A percentile compares a stretch with the other conserved stretches of the same genome.
Evolutionary conservation across 2,329 filamentous ascomycete species (phyloP).

Genomic region (Nigrospora osmanthi): DNA sequence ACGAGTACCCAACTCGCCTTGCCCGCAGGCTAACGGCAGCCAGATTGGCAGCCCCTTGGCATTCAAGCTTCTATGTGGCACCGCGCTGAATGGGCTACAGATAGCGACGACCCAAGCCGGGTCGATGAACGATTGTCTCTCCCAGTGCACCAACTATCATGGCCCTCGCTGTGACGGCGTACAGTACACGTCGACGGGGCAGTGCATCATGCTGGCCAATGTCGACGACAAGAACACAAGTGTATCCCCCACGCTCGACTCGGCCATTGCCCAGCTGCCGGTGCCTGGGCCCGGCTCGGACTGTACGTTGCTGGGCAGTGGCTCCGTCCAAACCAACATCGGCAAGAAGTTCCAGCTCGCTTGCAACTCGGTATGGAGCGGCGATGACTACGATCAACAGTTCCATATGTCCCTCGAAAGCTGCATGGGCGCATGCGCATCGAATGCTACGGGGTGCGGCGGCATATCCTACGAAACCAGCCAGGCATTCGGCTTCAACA

Average conservation of each 20-base stretch:
- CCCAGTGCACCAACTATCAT: neutral
- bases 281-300: constrained; percentile 6
- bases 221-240: constrained; percentile 5
- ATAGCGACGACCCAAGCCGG: neutral
- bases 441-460: constrained; percentile 11
- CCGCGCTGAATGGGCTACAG: neutral
- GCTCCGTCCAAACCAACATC: constrained; percentile 1
- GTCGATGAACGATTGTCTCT: neutral
- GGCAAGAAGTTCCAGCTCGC: constrained; percentile 4
- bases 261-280: constrained; percentile 6
- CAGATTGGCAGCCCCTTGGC: neutral
- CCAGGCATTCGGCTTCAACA: constrained; percentile 8
- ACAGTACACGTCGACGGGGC: constrained; percentile 5
- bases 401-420: constrained; percentile 9
- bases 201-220: constrained; percentile 6
- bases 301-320: constrained; percentile 6
- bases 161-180: constrained; percentile 9
- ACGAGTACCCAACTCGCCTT: neutral
- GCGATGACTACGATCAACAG: constrained; percentile 9
- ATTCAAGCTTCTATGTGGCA: neutral
- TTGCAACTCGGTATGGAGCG: constrained; percentile 6
- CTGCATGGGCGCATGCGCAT: constrained; percentile 8
- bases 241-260: constrained; percentile 5
- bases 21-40: neutral
- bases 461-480: constrained; percentile 21